Base-by-base conservation (phyloP, 2,329 filamentous ascomycete species). In the Epichloe gansuensis region DNA sequence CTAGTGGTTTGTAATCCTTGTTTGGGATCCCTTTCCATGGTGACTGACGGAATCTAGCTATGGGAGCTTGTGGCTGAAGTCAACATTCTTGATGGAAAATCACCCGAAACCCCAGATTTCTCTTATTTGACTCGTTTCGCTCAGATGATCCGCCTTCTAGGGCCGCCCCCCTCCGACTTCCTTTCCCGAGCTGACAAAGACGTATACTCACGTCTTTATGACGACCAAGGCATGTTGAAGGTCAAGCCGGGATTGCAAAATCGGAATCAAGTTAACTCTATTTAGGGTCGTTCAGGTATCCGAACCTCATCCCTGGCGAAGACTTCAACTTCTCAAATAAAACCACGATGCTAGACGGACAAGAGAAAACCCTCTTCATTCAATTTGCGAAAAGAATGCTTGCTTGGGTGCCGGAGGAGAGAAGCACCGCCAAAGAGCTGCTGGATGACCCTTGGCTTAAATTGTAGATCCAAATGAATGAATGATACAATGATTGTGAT, bases 371-470 rank as follows among this genome's bases (percentile, higher is more conserved):
- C 23, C 55, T 60, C 1, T 65, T 65, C 31, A 54, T 65, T 54
- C 53, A 53, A 27, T 65, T 65, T 58, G 56, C 59, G 8, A 59
- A 57, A 49, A 57, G 60, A 13, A 65, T 65, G 62, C 42, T 65
- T 23, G 56, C 56, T 2, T 65, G 63, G 63, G n/a, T 57, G 15
- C 63, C 63, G 0, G 60, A 63, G 48, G 51, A 64, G 35, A 57
- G 63, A 7, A 58, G 59, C 31, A 64, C 63, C 2, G 60, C 62
- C 12, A 59, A 57, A 44, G 61, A 65, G 49, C 49, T 65, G 39
- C 56, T 65, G 1, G 54, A 64, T 8, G 63, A 65, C 27, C 61
- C 63, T 2, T 66, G 63, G 62, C 52, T 65, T 9, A 59, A 52
- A 45, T 58, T 40, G 21, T 41, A 42, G 44, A 42, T 35, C 6